Evolutionary conservation across 2,329 filamentous ascomycete species (phyloP).

Genomic region (Knoxdaviesia proteae): DNA sequence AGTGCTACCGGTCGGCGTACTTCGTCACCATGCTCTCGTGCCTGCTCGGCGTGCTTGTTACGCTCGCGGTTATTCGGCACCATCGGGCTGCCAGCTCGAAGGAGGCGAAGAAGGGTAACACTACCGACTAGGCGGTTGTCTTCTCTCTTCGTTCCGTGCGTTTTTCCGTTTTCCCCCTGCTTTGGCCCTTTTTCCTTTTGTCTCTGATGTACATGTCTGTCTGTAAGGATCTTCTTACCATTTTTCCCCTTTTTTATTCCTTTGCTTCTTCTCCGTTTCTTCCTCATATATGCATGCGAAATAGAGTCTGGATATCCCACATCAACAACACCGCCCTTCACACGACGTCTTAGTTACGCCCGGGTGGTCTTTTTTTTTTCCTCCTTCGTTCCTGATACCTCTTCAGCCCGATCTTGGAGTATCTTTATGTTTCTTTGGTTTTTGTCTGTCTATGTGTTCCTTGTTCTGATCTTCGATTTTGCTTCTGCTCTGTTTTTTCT

Average conservation of each 20-base stretch:
- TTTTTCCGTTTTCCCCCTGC: too few species aligned
- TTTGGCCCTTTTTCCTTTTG: too few species aligned
- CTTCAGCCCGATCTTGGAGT: too few species aligned
- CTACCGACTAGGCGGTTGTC: conserved; percentile 13
- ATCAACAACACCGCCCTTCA: too few species aligned
- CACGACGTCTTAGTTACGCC: too few species aligned
- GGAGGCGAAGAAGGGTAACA: conserved; percentile 16
- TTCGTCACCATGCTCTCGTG: conserved; percentile 57
- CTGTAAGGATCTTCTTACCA: too few species aligned
- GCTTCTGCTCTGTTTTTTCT: too few species aligned
- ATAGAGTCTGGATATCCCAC: too few species aligned
- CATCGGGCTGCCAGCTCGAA: conserved; percentile 11
- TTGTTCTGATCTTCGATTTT: neutral
- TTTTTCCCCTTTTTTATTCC: too few species aligned
- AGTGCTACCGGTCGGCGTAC: conserved; percentile 69
- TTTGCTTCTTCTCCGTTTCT: too few species aligned
- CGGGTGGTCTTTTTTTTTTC: neutral
- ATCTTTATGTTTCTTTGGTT: neutral
- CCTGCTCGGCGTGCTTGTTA: conserved; percentile 44
- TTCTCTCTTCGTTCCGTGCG: neutral
- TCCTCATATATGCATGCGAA: too few species aligned
- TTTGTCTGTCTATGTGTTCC: neutral
- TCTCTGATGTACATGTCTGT: too few species aligned
- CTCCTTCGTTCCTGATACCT: neutral
- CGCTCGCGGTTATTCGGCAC: conserved; percentile 47